Conservation (phyloP, 208 protist genomes). For the Porcisia hertigi region DNA sequence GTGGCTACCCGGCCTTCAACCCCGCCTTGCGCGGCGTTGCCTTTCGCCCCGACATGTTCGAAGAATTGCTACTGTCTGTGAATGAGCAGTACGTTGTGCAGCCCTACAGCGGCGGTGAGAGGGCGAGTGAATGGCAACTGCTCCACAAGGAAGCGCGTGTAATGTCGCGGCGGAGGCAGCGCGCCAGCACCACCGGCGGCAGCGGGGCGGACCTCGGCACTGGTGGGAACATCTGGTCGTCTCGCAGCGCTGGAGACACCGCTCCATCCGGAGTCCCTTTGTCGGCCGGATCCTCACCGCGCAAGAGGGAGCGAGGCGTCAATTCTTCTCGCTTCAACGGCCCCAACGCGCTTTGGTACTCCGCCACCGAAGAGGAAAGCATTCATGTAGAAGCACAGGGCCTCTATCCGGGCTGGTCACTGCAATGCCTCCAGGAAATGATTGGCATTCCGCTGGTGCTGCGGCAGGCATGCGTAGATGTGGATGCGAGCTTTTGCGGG, state of each 20-base stretch:
- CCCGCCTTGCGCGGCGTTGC: slow-evolving; percentile 26
- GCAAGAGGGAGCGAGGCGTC: slow-evolving; percentile 7
- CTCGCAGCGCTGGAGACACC: background rate
- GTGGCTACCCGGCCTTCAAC: slow-evolving; percentile 45
- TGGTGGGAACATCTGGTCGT: background rate
- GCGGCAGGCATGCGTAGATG: slow-evolving; percentile 31
- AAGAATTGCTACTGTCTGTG: slow-evolving; percentile 41
- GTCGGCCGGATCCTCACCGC: slow-evolving; percentile 1
- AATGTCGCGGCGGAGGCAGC: slow-evolving; percentile 22
- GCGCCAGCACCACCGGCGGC: background rate
- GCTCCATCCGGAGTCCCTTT: slow-evolving; percentile 1
- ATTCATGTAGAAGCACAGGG: slow-evolving; percentile 34
- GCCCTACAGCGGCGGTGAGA: slow-evolving; percentile 41
- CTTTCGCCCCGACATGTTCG: slow-evolving; percentile 43
- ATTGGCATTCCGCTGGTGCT: slow-evolving; percentile 40
- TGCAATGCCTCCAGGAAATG: slow-evolving; percentile 55
- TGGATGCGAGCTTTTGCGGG: slow-evolving; percentile 16
- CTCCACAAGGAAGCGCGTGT: slow-evolving; percentile 32
- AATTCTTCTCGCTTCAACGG: slow-evolving; percentile 13
- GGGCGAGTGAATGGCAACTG: slow-evolving; percentile 42
- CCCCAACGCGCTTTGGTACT: slow-evolving; percentile 10
- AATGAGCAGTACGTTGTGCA: slow-evolving; percentile 39
- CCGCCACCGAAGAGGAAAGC: slow-evolving; percentile 35
- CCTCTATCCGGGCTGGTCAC: slow-evolving; percentile 49
- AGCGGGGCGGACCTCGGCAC: slow-evolving; percentile 2